Conservation (phyloP, 768 basidiomycete species). For the Tricholomella constricta region DNA sequence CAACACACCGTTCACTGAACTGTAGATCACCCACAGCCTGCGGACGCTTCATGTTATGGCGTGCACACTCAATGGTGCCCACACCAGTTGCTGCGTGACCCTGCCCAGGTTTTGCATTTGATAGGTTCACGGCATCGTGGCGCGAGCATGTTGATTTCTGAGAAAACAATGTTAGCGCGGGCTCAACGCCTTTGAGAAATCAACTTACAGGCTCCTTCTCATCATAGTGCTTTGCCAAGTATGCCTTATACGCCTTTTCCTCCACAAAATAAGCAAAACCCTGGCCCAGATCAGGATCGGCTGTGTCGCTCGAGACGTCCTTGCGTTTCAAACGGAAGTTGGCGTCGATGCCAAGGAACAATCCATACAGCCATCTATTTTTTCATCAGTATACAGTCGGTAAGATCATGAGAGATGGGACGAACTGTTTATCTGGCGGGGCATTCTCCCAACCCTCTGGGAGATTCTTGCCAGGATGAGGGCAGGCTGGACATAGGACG, state of each 20-base stretch:
- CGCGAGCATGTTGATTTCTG: slow-evolving; percentile 1
- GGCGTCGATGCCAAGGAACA: no score
- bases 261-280: slow-evolving; percentile 16
- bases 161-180: no score
- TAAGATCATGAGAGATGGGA: neutral
- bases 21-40: slow-evolving; percentile 13
- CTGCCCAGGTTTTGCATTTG: slow-evolving; percentile 1
- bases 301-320: slow-evolving; percentile 18
- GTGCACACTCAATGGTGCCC: slow-evolving; percentile 19
- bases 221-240: neutral
- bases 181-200: neutral
- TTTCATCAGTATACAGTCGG: neutral
- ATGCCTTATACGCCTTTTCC: slow-evolving; percentile 2
- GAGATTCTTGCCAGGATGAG: slow-evolving; percentile 28
- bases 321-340: slow-evolving; percentile 24
- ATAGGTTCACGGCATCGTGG: slow-evolving; percentile 8
- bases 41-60: slow-evolving; percentile 21
- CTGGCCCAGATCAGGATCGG: slow-evolving; percentile 14
- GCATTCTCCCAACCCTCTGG: slow-evolving; percentile 20
- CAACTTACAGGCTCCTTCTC: neutral
- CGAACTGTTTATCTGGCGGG: slow-evolving; percentile 13
- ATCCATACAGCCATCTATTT: slow-evolving; percentile 3
- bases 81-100: slow-evolving; percentile 13
- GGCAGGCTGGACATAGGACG: slow-evolving; percentile 29
- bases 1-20: slow-evolving; percentile 13